phyloP scores from a whole-genome alignment of 176 grass and related monocot genomes.

The Poa pratensis region DNA sequence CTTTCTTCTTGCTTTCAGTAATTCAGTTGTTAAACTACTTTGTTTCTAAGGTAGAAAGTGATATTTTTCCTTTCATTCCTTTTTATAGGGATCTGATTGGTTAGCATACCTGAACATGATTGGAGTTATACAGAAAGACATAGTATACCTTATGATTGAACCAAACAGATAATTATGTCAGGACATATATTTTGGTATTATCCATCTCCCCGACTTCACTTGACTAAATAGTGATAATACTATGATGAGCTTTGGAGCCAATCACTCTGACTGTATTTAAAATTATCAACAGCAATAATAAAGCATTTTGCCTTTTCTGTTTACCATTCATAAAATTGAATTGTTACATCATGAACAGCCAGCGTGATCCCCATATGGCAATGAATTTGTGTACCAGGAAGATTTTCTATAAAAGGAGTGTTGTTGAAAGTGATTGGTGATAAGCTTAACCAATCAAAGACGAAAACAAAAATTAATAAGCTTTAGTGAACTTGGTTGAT shows the following conservation, averaged over 20 bases:
- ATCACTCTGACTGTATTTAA: neutral
- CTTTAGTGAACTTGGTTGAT: too few relatives aligned
- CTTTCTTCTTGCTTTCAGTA: neutral
- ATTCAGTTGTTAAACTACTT: neutral
- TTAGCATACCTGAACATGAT: neutral
- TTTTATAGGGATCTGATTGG: neutral
- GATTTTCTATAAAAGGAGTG: too few relatives aligned
- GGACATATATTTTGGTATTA: neutral
- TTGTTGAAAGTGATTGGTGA: too few relatives aligned
- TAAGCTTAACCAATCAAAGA: too few relatives aligned
- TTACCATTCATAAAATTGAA: too few relatives aligned
- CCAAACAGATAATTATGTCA: too few relatives aligned
- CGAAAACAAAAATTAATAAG: too few relatives aligned
- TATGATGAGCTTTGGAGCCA: neutral
- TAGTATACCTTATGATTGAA: constrained; percentile 28
- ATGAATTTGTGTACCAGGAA: too few relatives aligned
- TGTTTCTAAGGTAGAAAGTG: neutral
- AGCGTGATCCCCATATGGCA: too few relatives aligned
- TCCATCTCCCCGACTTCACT: neutral
- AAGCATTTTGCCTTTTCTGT: too few relatives aligned
- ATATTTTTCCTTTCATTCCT: neutral
- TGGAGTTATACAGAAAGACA: neutral
- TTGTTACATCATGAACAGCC: too few relatives aligned
- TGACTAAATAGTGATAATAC: neutral
- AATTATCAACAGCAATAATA: neutral